Evolutionary conservation across 225 moss, liverwort and hornwort genomes (phyloP).

Genomic region (Anthoceros angustus): DNA sequence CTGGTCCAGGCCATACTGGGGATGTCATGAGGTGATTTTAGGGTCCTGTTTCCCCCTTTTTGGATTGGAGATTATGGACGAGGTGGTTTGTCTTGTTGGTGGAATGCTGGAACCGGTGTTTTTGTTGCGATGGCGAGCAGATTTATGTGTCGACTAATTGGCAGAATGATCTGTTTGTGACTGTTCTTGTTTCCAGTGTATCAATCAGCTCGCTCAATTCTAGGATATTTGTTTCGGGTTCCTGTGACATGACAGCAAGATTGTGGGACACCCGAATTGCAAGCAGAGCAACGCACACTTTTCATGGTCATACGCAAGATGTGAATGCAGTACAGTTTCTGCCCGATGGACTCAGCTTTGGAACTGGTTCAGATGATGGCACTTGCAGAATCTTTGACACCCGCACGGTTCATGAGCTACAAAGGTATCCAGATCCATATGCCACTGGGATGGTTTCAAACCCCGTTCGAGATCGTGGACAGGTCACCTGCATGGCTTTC

Average conservation of each 20-base stretch:
- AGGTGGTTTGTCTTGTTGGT: no score
- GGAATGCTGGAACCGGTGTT: no score
- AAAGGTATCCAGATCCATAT: slow-evolving; percentile 49
- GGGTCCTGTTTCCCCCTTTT: no score
- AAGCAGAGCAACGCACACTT: slow-evolving; percentile 61
- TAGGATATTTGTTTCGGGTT: slow-evolving; percentile 71
- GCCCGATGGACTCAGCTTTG: slow-evolving; percentile 50
- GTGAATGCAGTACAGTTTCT: slow-evolving; percentile 76
- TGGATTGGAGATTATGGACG: no score
- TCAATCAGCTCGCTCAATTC: slow-evolving; percentile 49
- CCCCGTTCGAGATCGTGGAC: slow-evolving; percentile 30
- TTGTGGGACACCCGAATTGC: slow-evolving; percentile 61
- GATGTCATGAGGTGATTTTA: slow-evolving; percentile 78
- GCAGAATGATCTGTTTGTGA: neutral
- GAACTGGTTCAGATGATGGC: slow-evolving; percentile 88
- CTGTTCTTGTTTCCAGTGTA: slow-evolving; percentile 31
- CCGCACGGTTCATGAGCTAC: slow-evolving; percentile 64
- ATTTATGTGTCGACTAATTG: no score
- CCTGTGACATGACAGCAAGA: slow-evolving; percentile 82
- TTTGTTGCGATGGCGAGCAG: no score
- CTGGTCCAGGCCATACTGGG: slow-evolving; percentile 54
- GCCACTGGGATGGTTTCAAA: slow-evolving; percentile 1
- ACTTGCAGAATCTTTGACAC: slow-evolving; percentile 84
- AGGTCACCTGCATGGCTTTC: slow-evolving; percentile 55
- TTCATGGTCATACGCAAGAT: slow-evolving; percentile 68